Base-by-base conservation (phyloP, 2,329 filamentous ascomycete genomes). In the Trichophaea hybrida region DNA sequence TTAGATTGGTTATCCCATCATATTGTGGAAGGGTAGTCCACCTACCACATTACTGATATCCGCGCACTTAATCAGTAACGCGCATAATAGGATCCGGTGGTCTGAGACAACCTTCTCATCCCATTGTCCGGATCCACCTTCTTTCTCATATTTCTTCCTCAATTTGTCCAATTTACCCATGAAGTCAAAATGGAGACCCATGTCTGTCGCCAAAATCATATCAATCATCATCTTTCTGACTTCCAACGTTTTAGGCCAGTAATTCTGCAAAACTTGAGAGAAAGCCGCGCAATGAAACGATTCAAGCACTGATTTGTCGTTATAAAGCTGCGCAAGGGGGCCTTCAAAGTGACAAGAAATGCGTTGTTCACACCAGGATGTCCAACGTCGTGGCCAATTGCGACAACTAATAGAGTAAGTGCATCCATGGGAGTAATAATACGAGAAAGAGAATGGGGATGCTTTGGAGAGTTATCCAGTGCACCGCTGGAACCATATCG, bases 301-400 rank as follows among this genome's bases (percentile, higher is more conserved):
- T 73, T 98, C 93, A 40, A 98, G 78, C 13, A 98, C 93, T 0
- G 93, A 97, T 59, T 87, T 86, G 72, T 98, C 93, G 69, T 97
- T 97, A 75, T 97, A 98, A 12, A 97, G 77, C 71, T 96, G 90
- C 10, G 93, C 93, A 33, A 98, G 76, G 1, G 93, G 91, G 93
- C 87, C 70, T 96, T 95, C 35, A 96, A 79, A 35, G 87, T 89
- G 15, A 95, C 83, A 4, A 98, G 77, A 70, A 98, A 98, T 34
- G 91, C 89, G 71, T 98, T 98, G 75, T 97, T 98, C 69, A 98
- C 93, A 58, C 93, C 93, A 0, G 93, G 93, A 70, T 98, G 93
- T 24, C 93, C 93, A 43, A 97, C 93, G 71, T 98, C 93, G 68
- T 98, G 93, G 46, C 93, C 93, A 69, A 98, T 94, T n/a, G 93